Base-by-base conservation (phyloP, 2,329 filamentous ascomycete genomes). In the Lachnellula occidentalis region DNA sequence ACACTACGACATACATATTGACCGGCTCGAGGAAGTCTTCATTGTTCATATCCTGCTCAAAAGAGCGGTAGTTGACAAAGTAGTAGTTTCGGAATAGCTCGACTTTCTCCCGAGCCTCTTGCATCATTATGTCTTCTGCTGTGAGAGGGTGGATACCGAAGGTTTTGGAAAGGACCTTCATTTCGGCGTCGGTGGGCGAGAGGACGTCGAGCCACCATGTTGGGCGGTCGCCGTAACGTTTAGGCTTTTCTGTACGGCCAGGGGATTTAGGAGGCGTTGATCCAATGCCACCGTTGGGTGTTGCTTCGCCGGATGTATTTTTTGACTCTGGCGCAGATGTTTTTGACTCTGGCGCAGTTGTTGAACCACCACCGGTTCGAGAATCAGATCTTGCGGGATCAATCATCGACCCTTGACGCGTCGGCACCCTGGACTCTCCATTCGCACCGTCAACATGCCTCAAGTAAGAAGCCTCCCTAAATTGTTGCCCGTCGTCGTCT, bases 81-180 rank as follows among this genome's bases (percentile, higher is more conserved):
- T 99, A 99, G 74, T 99, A 99, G 69, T 95, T 88, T 34, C 90
- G 86, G 77, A 99, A 99, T 1, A 99, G 79, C 70, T 99, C 94
- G 0, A 99, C 94, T 73, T 99, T 99, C 69, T 99, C 94, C 21
- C 94, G 92, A 41, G 92, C 89, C 74, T 99, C 94, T 70, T 97
- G 90, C 76, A 96, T 86, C 80, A 97, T 87, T 65, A 99, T 96
- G 69, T 99, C 94, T 71, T 99, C 94, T 1, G 90, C 87, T 0
- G 94, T 99, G 55, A 99, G 75, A 0, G 94, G 92, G 73, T 99
- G 94, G 57, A 99, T 96, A 15, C 91, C 90, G 68, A 99, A 99
- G 0, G 94, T 82, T 67, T 95, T 95, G 31, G 90, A 85, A 41
- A 99, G 80, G 8, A 94, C 84, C 69, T 92, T 92, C 94, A 99